These are phyloP conservation scores for Uncinocarpus reesii DNA, from an alignment of 2,329 filamentous ascomycete genomes.

Conservation along the genomic window DNA sequence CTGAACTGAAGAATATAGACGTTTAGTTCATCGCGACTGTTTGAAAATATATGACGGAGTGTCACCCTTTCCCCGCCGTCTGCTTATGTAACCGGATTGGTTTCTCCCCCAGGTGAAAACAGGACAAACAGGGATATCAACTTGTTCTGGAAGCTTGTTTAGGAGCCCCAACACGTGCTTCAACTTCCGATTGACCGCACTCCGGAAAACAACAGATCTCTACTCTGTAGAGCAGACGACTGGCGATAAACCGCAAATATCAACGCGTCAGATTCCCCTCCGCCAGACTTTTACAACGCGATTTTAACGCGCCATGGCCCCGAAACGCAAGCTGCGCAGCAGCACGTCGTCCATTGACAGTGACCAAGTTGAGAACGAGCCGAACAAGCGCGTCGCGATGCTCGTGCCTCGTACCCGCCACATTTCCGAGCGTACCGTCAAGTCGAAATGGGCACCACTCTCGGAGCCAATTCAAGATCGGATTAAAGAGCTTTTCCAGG, in stretches of 20 bases:
- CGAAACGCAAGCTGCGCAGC: conserved; percentile 8
- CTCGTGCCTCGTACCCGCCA: conserved; percentile 34
- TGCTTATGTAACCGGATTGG: too few species aligned
- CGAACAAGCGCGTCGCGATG: conserved; percentile 24
- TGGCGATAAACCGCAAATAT: too few species aligned
- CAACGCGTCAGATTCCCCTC: too few species aligned
- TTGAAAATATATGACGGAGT: too few species aligned
- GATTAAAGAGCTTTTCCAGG: conserved; percentile 33
- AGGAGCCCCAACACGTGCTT: not conserved
- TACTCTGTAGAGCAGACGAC: not conserved
- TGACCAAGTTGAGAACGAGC: conserved; percentile 5
- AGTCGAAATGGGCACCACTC: conserved; percentile 38
- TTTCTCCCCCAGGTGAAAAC: too few species aligned
- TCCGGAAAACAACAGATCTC: too few species aligned
- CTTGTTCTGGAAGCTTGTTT: conserved; percentile 5
- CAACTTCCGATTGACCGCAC: not conserved
- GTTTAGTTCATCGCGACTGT: too few species aligned
- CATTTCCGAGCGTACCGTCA: conserved; percentile 36
- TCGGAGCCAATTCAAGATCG: conserved; percentile 36
- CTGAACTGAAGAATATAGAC: too few species aligned
- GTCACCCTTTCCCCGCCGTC: too few species aligned
- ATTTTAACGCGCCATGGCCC: conserved; percentile 1
- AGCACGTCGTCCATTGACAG: not conserved
- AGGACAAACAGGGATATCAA: too few species aligned
- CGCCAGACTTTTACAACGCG: not conserved